Evolutionary conservation across 2,329 filamentous ascomycete species (phyloP), one percentile per base, ranked within the genome.

Genomic region (Fusarium drepaniforme): DNA sequence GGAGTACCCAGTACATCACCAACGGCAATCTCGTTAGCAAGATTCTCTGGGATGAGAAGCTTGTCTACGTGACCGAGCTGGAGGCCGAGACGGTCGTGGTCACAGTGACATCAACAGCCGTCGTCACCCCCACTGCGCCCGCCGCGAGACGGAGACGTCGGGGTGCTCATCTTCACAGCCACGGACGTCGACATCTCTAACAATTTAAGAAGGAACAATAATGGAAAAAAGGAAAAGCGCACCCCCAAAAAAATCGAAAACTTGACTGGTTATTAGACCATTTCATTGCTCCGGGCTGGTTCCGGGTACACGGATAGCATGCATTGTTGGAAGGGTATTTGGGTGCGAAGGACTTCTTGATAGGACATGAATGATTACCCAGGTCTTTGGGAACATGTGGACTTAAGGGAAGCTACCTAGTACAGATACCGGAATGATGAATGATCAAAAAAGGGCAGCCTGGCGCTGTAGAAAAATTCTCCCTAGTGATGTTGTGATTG

Each of bases 1-100:
- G 74, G 71, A 88, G 87, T 80, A 92, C 90, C 7, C 81, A 90
- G 74, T 90, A 85, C 71, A 71, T 87, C 57, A 91, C 89, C 21
- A 82, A 83, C 11, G 86, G 86, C 62, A 84, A 85, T 53, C 75
- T 86, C 8, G 88, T 92, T 15, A 85, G 85, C 71, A 87, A 91
- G 82, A 86, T 92, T 25, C 80, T 90, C 15, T 90, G 88, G 86
- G 87, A 89, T 63, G 85, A 91, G 81, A 85, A 88, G 56, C 78
- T 86, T 6, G 85, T 90, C 33, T 90, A 87, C 62, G 87, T 90
- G 18, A 90, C 88, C 0, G 81, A 86, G 65, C 80, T 85, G 30
- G 78, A 83, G 16, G 83, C 84, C 28, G 80, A 82, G 25, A 85
- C 85, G 3, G 80, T 83, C 7, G 86, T 86, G 0, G 81, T 85